Evolutionary conservation across 345 rosid species (phyloP).

Genomic region (Balakata baccata): DNA sequence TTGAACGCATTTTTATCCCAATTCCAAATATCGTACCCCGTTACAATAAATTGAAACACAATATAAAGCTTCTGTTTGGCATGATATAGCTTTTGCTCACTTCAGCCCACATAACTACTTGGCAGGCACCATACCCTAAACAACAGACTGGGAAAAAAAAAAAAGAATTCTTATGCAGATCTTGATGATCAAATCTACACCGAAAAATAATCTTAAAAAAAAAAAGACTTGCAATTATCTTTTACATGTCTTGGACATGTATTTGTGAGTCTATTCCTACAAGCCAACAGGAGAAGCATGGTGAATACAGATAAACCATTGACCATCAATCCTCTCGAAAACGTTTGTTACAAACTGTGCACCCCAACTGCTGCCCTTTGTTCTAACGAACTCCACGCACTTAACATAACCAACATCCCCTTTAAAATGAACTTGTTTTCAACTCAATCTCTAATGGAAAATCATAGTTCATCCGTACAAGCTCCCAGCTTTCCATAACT

Average conservation of each 20-base stretch:
- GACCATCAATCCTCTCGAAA: conserved; percentile 71
- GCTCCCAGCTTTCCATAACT: conserved; percentile 92
- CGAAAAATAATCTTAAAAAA: not conserved
- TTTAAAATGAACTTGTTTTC: conserved; percentile 67
- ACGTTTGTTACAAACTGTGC: conserved; percentile 86
- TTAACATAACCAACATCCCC: conserved; percentile 77
- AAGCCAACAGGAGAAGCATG: conserved; percentile 87
- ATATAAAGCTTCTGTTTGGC: no score
- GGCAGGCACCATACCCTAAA: not conserved
- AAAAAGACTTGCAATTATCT: not conserved
- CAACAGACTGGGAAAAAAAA: not conserved
- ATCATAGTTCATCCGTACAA: conserved; percentile 86
- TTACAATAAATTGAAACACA: no score
- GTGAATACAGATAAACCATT: conserved; percentile 79
- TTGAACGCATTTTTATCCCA: not conserved
- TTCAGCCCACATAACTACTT: not conserved
- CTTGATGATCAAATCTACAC: not conserved
- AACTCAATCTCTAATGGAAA: conserved; percentile 75
- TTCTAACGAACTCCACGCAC: conserved; percentile 77
- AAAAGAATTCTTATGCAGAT: not conserved
- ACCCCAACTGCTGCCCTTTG: conserved; percentile 93
- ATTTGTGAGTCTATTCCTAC: conserved; percentile 22
- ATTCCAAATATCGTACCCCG: not conserved
- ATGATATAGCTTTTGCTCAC: no score
- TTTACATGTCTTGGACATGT: not conserved